These are phyloP conservation scores for Russula vinacea DNA, from an alignment of 768 basidiomycete genomes.

Conservation along the genomic window DNA sequence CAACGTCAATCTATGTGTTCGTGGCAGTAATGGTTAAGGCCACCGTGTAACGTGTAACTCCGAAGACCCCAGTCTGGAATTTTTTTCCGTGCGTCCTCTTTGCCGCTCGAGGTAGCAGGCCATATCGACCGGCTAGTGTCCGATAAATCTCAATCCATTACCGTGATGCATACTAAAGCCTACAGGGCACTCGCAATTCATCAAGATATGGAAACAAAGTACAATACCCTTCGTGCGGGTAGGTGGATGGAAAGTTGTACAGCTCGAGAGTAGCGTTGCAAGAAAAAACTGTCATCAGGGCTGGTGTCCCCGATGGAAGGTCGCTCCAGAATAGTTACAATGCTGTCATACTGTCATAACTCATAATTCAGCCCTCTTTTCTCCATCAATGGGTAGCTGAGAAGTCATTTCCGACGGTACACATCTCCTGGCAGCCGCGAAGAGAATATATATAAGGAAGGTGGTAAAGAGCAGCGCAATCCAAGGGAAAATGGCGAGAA, in stretches of 20 bases:
- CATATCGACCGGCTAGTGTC: too few species aligned
- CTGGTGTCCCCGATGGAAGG: background rate
- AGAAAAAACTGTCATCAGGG: conserved; percentile 3
- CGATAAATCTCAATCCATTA: background rate
- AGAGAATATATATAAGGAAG: conserved; percentile 12
- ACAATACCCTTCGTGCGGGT: background rate
- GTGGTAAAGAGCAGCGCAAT: conserved; percentile 7
- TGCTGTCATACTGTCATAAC: too few species aligned
- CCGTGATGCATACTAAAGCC: background rate
- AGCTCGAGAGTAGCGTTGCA: background rate
- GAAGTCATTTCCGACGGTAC: background rate
- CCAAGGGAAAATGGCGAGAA: conserved; percentile 25
- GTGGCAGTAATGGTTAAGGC: background rate
- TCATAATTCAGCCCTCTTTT: background rate
- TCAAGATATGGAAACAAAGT: background rate
- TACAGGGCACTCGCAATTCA: background rate
- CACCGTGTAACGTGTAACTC: background rate
- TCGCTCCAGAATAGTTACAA: background rate
- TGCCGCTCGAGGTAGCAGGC: background rate
- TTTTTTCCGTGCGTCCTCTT: background rate
- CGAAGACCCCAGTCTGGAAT: background rate
- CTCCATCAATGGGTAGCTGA: background rate
- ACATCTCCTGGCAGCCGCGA: conserved; percentile 12
- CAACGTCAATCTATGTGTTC: background rate
- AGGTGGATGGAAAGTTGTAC: background rate